These are phyloP conservation scores for Ilyonectria sp. DNA, from an alignment of 2,329 filamentous ascomycete genomes.

Conservation along the genomic window DNA sequence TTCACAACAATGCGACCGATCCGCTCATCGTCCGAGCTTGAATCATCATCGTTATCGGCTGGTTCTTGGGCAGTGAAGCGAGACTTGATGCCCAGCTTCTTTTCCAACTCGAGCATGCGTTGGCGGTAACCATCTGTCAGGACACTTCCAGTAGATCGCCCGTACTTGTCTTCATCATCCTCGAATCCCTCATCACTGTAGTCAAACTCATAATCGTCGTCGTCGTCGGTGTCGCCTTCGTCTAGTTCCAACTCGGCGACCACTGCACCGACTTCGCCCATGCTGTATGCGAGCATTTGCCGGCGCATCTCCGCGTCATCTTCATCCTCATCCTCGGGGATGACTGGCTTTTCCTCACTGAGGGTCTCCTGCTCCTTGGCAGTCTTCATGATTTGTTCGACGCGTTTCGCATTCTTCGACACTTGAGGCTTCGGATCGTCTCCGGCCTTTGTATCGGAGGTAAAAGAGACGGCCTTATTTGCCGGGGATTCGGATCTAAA, in stretches of 20 bases:
- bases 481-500: slow-evolving; percentile 8
- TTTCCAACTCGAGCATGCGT: slow-evolving; percentile 89
- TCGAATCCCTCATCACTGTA: slow-evolving; percentile 68
- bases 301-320: slow-evolving; percentile 86
- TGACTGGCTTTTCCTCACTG: slow-evolving; percentile 63
- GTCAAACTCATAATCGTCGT: slow-evolving; percentile 69
- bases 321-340: slow-evolving; percentile 81
- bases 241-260: slow-evolving; percentile 93
- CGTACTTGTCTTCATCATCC: slow-evolving; percentile 73
- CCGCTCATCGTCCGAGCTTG: slow-evolving; percentile 58
- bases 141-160: slow-evolving; percentile 77
- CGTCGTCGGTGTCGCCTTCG: slow-evolving; percentile 73
- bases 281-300: slow-evolving; percentile 92
- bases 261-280: slow-evolving; percentile 90
- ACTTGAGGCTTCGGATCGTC: slow-evolving; percentile 54
- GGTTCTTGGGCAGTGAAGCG: slow-evolving; percentile 64
- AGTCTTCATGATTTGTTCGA: slow-evolving; percentile 71
- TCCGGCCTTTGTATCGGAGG: slow-evolving; percentile 70
- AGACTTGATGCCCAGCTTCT: slow-evolving; percentile 76
- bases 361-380: slow-evolving; percentile 69
- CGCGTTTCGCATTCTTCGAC: slow-evolving; percentile 60
- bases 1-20: slow-evolving; percentile 72
- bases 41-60: slow-evolving; percentile 60
- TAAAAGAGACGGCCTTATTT: slow-evolving; percentile 76
- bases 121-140: slow-evolving; percentile 82